Conservation (phyloP, 2,329 filamentous ascomycete genomes). For the Monilinia aucupariae region DNA sequence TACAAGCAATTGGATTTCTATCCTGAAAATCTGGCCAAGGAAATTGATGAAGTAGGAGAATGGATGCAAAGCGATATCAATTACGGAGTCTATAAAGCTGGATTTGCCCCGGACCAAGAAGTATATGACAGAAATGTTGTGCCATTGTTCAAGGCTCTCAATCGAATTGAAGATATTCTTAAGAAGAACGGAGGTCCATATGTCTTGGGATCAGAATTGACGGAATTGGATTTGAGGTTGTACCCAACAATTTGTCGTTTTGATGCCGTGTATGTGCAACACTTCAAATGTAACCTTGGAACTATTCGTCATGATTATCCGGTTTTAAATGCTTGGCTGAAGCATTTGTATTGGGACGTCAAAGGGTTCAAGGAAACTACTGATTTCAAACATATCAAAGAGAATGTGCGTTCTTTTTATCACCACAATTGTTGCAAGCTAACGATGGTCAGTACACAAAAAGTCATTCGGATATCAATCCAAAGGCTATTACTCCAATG, state of each 20-base stretch:
- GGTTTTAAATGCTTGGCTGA: conserved; percentile 46
- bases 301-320: conserved; percentile 62
- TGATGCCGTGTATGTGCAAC: conserved; percentile 60
- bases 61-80: conserved; percentile 74
- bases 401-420: conserved; percentile 24
- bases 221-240: conserved; percentile 64
- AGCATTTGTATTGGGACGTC: conserved; percentile 60
- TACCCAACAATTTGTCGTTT: conserved; percentile 63
- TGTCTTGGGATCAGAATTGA: conserved; percentile 58
- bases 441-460: conserved; percentile 75
- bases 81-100: conserved; percentile 66
- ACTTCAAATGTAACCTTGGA: conserved; percentile 59
- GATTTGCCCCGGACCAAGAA: conserved; percentile 75
- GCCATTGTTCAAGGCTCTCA: conserved; percentile 68
- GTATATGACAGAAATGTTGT: conserved; percentile 71
- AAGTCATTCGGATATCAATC: conserved; percentile 62
- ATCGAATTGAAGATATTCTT: conserved; percentile 68
- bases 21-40: background rate
- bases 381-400: conserved; percentile 47
- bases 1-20: conserved; percentile 17
- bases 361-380: conserved; percentile 43
- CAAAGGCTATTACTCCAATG: conserved; percentile 69
- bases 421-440: background rate
- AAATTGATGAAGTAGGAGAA: conserved; percentile 47
- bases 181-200: conserved; percentile 38